Conservation (phyloP, 2,329 filamentous ascomycete genomes). For the Aspergillus sp. region DNA sequence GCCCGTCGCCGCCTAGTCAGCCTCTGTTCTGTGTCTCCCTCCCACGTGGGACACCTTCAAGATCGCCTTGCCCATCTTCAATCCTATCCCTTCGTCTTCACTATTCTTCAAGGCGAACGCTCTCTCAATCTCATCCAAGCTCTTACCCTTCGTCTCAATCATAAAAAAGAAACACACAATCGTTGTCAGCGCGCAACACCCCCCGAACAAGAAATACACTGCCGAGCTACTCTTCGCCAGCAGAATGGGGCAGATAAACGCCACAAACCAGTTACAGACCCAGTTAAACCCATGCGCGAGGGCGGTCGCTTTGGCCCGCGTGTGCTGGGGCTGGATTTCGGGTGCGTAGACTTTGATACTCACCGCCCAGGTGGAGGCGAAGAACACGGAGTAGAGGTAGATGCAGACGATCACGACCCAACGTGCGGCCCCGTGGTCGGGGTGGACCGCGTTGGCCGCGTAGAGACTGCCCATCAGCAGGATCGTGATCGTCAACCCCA, state of each 20-base stretch:
- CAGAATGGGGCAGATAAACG: not conserved
- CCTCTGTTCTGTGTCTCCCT: no score
- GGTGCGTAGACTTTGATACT: conserved; percentile 55
- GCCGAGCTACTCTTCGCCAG: not conserved
- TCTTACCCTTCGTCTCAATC: no score
- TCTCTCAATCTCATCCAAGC: no score
- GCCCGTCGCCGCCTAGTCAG: no score
- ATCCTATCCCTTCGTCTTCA: no score
- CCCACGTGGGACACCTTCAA: no score
- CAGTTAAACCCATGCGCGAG: conserved; percentile 32
- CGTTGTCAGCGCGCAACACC: not conserved
- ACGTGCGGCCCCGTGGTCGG: not conserved
- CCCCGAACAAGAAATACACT: conserved; percentile 37
- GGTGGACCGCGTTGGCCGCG: no score
- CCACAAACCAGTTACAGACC: conserved; percentile 1
- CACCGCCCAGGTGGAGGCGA: conserved; percentile 47
- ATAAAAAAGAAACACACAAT: no score
- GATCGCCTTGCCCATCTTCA: no score
- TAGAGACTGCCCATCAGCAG: not conserved
- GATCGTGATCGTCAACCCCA: not conserved
- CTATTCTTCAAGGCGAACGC: no score
- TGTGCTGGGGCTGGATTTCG: conserved; percentile 53
- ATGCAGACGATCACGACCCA: conserved; percentile 5
- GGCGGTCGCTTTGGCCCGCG: no score
- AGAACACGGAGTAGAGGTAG: not conserved